phyloP scores from a whole-genome alignment of 2,329 filamentous ascomycete genomes.

The Ambrosiella xylebori region DNA sequence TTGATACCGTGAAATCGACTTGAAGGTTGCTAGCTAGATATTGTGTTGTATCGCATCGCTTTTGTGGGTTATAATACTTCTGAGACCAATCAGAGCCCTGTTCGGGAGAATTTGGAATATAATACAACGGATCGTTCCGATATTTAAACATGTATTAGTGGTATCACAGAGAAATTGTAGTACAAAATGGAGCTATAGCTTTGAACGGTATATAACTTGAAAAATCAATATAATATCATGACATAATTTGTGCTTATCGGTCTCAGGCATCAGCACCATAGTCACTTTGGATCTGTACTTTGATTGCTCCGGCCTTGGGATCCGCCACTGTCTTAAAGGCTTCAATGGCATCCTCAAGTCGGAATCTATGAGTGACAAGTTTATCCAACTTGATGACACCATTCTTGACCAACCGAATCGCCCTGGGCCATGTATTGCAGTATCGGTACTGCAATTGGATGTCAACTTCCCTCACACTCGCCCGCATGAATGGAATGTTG shows the following conservation, averaged over 20 bases:
- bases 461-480: slow-evolving; percentile 82
- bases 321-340: slow-evolving; percentile 82
- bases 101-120: background rate
- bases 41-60: background rate
- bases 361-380: slow-evolving; percentile 76
- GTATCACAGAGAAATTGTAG: background rate
- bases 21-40: background rate
- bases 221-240: too few species aligned
- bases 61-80: background rate
- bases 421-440: slow-evolving; percentile 87
- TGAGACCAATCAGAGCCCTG: background rate
- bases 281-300: slow-evolving; percentile 75
- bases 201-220: too few species aligned
- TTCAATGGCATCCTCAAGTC: slow-evolving; percentile 69
- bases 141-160: background rate
- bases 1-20: too few species aligned
- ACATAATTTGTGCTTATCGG: too few species aligned
- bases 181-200: too few species aligned
- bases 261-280: slow-evolving; percentile 11
- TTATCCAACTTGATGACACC: slow-evolving; percentile 66
- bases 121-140: background rate
- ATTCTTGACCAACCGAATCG: slow-evolving; percentile 72
- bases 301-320: slow-evolving; percentile 87
- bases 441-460: slow-evolving; percentile 95
- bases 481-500: slow-evolving; percentile 85